Evolutionary conservation across 2,329 filamentous ascomycete species (phyloP).

Genomic region (Talaromyces islandicus): DNA sequence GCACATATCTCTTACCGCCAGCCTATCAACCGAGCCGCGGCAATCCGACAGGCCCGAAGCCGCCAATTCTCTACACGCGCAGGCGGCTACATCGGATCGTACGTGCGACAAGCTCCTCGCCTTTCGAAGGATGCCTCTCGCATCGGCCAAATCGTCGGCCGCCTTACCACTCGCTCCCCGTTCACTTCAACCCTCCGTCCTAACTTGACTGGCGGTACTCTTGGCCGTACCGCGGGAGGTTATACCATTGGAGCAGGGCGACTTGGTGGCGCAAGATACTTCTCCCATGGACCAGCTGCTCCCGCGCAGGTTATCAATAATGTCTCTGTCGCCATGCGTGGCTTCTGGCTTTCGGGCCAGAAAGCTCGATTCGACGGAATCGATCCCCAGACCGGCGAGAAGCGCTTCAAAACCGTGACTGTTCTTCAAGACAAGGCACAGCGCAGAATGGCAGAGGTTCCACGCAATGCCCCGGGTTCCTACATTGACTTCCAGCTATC

Average conservation of each 20-base stretch:
- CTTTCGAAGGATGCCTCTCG: slow-evolving; percentile 51
- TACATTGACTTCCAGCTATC: slow-evolving; percentile 83
- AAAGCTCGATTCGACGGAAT: slow-evolving; percentile 81
- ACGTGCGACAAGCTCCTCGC: slow-evolving; percentile 40
- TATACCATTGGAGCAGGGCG: slow-evolving; percentile 69
- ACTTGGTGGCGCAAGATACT: slow-evolving; percentile 70
- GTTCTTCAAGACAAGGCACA: slow-evolving; percentile 66
- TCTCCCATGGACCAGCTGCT: slow-evolving; percentile 78
- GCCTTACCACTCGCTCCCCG: slow-evolving; percentile 68
- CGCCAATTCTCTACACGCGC: slow-evolving; percentile 57
- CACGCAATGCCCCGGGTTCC: slow-evolving; percentile 59
- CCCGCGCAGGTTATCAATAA: slow-evolving; percentile 91
- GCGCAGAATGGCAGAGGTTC: slow-evolving; percentile 57
- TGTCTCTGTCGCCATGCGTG: slow-evolving; percentile 86
- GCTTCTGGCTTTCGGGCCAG: slow-evolving; percentile 86
- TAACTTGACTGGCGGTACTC: slow-evolving; percentile 80
- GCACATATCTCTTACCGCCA: slow-evolving; percentile 53
- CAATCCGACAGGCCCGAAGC: slow-evolving; percentile 58
- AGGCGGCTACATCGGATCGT: slow-evolving; percentile 45
- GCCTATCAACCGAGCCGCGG: slow-evolving; percentile 56
- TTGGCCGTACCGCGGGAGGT: slow-evolving; percentile 82
- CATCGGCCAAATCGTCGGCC: slow-evolving; percentile 51
- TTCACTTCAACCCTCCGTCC: slow-evolving; percentile 86
- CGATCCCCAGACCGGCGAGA: slow-evolving; percentile 62
- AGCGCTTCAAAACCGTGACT: slow-evolving; percentile 72